These are phyloP conservation scores for Trichomonascus vanleenenianus DNA, from an alignment of 805 yeast genomes.

Conservation along the genomic window DNA sequence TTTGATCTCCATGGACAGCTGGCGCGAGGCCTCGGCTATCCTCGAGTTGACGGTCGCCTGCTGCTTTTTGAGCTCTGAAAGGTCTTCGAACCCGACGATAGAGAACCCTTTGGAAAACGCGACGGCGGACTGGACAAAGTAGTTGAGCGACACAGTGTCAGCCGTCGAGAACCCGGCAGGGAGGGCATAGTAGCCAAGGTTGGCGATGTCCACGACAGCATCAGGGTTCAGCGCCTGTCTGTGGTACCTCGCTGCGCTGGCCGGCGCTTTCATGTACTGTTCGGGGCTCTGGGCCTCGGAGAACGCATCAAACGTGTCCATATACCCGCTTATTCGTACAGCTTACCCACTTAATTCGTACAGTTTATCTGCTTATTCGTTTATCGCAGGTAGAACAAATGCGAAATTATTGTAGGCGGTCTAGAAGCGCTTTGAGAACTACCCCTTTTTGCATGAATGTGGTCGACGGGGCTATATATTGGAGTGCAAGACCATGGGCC, in stretches of 20 bases:
- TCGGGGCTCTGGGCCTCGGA: constrained; percentile 12
- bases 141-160: constrained; percentile 21
- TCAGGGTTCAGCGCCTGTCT: too few species aligned
- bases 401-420: background rate
- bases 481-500: too few species aligned
- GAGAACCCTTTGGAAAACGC: constrained; percentile 21
- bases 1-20: constrained; percentile 19
- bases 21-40: constrained; percentile 13
- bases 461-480: too few species aligned
- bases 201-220: constrained; percentile 7
- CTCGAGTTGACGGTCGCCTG: constrained; percentile 8
- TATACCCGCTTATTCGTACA: background rate
- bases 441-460: too few species aligned
- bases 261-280: constrained; percentile 19
- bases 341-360: background rate
- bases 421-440: too few species aligned
- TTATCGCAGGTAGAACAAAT: too few species aligned
- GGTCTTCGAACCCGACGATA: constrained; percentile 20
- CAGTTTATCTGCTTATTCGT: too few species aligned
- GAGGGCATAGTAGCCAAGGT: constrained; percentile 15
- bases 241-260: background rate
- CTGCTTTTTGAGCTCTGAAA: constrained; percentile 18
- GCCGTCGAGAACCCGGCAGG: constrained; percentile 19
- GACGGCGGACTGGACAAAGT: constrained; percentile 22
- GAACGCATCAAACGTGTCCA: constrained; percentile 13